These are phyloP conservation scores for Fraxinus ornus DNA, from an alignment of 305 asterid genomes.

Conservation along the genomic window DNA sequence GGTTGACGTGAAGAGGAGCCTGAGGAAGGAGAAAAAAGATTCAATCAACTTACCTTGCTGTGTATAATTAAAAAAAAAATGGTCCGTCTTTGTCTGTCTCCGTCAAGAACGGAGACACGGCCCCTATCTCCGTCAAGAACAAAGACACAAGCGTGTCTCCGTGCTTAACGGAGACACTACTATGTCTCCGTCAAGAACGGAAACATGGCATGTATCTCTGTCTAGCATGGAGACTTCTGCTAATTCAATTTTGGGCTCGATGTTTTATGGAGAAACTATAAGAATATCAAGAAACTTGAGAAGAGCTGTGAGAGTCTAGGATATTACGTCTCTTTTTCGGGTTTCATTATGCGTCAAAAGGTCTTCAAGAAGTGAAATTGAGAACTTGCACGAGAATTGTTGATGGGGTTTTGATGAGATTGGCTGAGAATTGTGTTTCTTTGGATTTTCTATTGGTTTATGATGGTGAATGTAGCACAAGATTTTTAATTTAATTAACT, in stretches of 20 bases:
- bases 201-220: too few species aligned
- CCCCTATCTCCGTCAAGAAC: too few species aligned
- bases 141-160: too few species aligned
- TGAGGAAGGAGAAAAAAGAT: constrained; percentile 77
- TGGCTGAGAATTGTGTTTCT: constrained; percentile 44
- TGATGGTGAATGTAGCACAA: too few species aligned
- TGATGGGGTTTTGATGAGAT: constrained; percentile 47
- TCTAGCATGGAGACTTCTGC: too few species aligned
- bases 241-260: constrained; percentile 35
- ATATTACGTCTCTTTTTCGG: constrained; percentile 46
- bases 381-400: constrained; percentile 55
- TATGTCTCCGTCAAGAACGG: too few species aligned
- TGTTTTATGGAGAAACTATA: constrained; percentile 62
- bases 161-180: too few species aligned
- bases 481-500: too few species aligned
- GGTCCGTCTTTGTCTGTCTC: too few species aligned
- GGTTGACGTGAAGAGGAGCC: constrained; percentile 73
- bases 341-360: constrained; percentile 28
- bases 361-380: constrained; percentile 51
- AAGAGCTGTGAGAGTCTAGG: constrained; percentile 66
- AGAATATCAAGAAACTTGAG: constrained; percentile 45
- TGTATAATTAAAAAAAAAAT: too few species aligned
- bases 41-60: constrained; percentile 47
- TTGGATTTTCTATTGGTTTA: constrained; percentile 50
- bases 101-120: too few species aligned